Percentiles rank a stretch among this genome's conserved stretches.
Conservation (phyloP, 2,329 filamentous ascomycete species). For the Cyphellophora attinorum region DNA sequence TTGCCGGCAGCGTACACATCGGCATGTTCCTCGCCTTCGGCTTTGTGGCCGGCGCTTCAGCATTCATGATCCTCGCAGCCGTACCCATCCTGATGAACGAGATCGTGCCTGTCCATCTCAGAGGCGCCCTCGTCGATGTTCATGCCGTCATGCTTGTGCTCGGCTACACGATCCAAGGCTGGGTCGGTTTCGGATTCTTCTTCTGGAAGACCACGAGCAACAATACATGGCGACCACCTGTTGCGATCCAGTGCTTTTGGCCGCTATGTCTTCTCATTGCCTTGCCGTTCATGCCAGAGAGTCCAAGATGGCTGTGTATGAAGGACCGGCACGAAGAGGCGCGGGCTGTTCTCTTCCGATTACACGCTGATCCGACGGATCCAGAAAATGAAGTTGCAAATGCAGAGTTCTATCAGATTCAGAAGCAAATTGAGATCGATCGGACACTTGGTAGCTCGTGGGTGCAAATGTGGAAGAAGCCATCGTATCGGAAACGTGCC, state of each 20-base stretch:
- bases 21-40: slow-evolving; percentile 28
- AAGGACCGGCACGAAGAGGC: slow-evolving; percentile 54
- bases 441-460: too few species aligned
- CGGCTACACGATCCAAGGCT: slow-evolving; percentile 32
- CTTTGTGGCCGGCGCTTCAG: slow-evolving; percentile 4
- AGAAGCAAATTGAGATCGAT: slow-evolving; percentile 34
- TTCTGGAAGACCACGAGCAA: slow-evolving; percentile 28
- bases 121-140: slow-evolving; percentile 29
- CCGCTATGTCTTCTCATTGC: slow-evolving; percentile 57
- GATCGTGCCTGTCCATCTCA: slow-evolving; percentile 28
- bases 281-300: slow-evolving; percentile 70
- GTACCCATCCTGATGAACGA: slow-evolving; percentile 11
- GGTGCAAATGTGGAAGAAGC: too few species aligned
- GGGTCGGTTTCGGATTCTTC: slow-evolving; percentile 29
- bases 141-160: slow-evolving; percentile 34
- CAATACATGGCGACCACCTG: slow-evolving; percentile 63
- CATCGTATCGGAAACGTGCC: too few species aligned
- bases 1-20: slow-evolving; percentile 31
- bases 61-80: slow-evolving; percentile 12
- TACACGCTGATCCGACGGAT: slow-evolving; percentile 33
- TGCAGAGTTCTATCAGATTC: slow-evolving; percentile 35
- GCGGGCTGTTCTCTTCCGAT: slow-evolving; percentile 28
- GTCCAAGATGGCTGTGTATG: slow-evolving; percentile 65
- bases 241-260: slow-evolving; percentile 61
- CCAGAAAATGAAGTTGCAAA: slow-evolving; percentile 27